Evolutionary conservation across 352 stramenopile genomes (phyloP).

Genomic region (Globisporangium uncinulatum): DNA sequence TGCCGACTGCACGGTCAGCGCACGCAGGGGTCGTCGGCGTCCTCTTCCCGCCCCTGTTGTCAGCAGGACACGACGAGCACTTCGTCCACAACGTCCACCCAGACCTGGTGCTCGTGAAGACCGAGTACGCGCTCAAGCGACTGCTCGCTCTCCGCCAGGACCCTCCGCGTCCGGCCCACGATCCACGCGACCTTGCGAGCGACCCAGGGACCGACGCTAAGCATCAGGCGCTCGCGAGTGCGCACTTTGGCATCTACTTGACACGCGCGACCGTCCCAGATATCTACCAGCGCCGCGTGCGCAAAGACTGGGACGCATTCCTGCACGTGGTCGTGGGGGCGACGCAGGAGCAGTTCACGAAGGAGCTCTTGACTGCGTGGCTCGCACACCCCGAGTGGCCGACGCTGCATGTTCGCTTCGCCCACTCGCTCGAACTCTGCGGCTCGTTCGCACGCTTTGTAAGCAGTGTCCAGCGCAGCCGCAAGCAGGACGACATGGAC

Average conservation of each 20-base stretch:
- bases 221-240: constrained; percentile 26
- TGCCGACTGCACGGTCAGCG: constrained; percentile 18
- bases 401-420: constrained; percentile 53
- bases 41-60: constrained; percentile 40
- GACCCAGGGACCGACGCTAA: constrained; percentile 10
- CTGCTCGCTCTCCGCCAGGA: constrained; percentile 48
- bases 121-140: constrained; percentile 49
- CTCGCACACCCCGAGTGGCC: constrained; percentile 58
- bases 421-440: constrained; percentile 40
- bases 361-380: constrained; percentile 52
- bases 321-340: constrained; percentile 56
- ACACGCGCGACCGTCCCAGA: constrained; percentile 54
- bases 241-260: constrained; percentile 56
- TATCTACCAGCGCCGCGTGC: constrained; percentile 49
- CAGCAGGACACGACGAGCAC: constrained; percentile 6
- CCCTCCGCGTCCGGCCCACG: no score
- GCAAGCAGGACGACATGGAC: constrained; percentile 1
- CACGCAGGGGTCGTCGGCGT: constrained; percentile 25
- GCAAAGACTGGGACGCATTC: constrained; percentile 70
- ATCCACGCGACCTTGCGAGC: constrained; percentile 5
- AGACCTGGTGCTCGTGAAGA: constrained; percentile 61
- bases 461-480: constrained; percentile 29
- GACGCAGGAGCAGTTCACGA: constrained; percentile 55
- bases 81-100: constrained; percentile 39
- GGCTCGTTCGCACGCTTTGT: constrained; percentile 40